Evolutionary conservation across 257 asterid genomes (phyloP).

Genomic region (Lycium ferocissimum): DNA sequence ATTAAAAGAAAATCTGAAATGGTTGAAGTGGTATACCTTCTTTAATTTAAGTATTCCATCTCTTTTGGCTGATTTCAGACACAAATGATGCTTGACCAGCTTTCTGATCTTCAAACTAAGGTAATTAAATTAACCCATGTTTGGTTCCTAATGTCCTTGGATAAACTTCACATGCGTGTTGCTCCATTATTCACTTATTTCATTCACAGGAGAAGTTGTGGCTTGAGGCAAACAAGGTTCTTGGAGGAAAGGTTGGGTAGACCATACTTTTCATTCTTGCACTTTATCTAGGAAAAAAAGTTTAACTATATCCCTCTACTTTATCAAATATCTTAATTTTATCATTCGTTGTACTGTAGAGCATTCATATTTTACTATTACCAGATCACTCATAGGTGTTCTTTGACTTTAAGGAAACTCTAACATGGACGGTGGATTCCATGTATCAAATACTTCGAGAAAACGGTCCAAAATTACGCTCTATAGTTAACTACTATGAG

Average conservation of each 20-base stretch:
- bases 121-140: slow-evolving; percentile 34
- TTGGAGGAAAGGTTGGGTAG: slow-evolving; percentile 73
- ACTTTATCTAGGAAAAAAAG: too few relatives aligned
- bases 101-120: slow-evolving; percentile 89
- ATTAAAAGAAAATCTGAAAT: too few relatives aligned
- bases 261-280: not conserved
- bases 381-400: too few relatives aligned
- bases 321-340: too few relatives aligned
- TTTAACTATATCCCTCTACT: too few relatives aligned
- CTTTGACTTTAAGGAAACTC: too few relatives aligned
- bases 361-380: too few relatives aligned
- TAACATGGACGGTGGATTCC: too few relatives aligned
- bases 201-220: slow-evolving; percentile 76
- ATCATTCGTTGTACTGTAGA: too few relatives aligned
- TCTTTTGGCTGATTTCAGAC: slow-evolving; percentile 53
- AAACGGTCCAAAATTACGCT: too few relatives aligned
- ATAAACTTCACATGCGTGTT: not conserved
- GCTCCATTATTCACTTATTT: not conserved
- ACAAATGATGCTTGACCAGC: slow-evolving; percentile 86
- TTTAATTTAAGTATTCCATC: not conserved
- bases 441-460: too few relatives aligned
- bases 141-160: not conserved
- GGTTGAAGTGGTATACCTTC: not conserved
- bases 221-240: slow-evolving; percentile 79
- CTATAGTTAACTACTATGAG: too few relatives aligned